phyloP scores from a whole-genome alignment of 768 basidiomycete species.

The Filobasidium wieringae region DNA sequence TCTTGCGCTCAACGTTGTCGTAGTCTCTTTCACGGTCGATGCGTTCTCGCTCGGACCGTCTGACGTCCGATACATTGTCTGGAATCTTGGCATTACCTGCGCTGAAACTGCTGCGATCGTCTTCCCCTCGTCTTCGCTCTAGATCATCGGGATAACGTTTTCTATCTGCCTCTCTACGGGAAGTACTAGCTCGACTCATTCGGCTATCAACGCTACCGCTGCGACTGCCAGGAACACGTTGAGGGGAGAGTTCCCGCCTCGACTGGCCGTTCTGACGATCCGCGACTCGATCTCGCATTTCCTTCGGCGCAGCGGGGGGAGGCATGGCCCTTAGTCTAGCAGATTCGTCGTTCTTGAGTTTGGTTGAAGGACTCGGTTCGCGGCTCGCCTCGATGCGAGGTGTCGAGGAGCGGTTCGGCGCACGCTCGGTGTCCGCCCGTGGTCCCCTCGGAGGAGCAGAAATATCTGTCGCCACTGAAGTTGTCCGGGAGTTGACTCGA shows the following conservation, averaged over 20 bases:
- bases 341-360: neutral
- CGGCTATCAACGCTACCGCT: constrained; percentile 11
- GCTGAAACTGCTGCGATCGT: neutral
- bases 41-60: neutral
- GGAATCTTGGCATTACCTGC: neutral
- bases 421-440: neutral
- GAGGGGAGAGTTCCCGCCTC: neutral
- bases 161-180: neutral
- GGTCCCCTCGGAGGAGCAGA: constrained; percentile 1
- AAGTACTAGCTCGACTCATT: constrained; percentile 5
- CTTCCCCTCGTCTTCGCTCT: neutral
- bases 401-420: neutral
- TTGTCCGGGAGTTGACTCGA: neutral
- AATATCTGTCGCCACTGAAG: neutral
- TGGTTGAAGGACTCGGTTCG: neutral
- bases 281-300: neutral
- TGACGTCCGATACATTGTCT: neutral
- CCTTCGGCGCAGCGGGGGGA: neutral
- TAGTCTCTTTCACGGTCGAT: constrained; percentile 1
- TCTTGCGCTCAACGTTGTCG: neutral
- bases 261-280: neutral
- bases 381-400: neutral
- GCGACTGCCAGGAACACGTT: neutral
- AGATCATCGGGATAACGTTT: neutral
- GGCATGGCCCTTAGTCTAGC: neutral